Conservation (phyloP, 331 rosid genomes). For the Malus hybrid region DNA sequence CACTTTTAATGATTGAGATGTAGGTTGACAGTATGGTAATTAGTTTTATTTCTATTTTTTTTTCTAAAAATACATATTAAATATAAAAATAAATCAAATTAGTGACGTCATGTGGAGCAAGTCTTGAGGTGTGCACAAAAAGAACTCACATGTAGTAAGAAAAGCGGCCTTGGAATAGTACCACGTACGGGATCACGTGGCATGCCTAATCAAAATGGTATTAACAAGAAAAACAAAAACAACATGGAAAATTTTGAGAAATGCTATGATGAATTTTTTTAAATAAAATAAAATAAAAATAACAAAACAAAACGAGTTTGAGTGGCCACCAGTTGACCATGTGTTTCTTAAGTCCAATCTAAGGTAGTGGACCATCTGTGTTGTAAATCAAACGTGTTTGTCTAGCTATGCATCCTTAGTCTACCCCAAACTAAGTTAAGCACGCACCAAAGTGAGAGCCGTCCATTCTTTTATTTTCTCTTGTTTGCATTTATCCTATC, state of each 20-base stretch:
- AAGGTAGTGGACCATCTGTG: conserved; percentile 9
- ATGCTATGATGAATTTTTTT: background rate
- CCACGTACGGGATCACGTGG: background rate
- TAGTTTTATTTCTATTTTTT: too few relatives aligned
- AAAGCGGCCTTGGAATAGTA: background rate
- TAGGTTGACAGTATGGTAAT: too few relatives aligned
- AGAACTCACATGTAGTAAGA: background rate
- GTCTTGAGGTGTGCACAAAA: conserved; percentile 27
- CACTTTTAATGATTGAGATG: too few relatives aligned
- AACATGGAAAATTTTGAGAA: background rate
- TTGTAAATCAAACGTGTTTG: conserved; percentile 9
- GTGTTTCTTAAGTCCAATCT: background rate
- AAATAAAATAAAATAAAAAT: too few relatives aligned
- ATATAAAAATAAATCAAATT: too few relatives aligned
- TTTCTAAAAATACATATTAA: too few relatives aligned
- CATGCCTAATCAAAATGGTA: background rate
- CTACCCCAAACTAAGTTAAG: conserved; percentile 9
- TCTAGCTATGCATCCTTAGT: background rate
- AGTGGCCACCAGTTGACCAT: conserved; percentile 28
- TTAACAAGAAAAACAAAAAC: background rate
- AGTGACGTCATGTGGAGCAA: conserved; percentile 35
- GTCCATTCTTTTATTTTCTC: conserved; percentile 6
- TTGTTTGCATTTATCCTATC: background rate
- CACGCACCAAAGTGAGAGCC: conserved; percentile 15
- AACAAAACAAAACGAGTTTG: background rate